Evolutionary conservation across 768 basidiomycete genomes (phyloP), one percentile per base, ranked within the genome.

Genomic region (Leccinum subtestaceum): DNA sequence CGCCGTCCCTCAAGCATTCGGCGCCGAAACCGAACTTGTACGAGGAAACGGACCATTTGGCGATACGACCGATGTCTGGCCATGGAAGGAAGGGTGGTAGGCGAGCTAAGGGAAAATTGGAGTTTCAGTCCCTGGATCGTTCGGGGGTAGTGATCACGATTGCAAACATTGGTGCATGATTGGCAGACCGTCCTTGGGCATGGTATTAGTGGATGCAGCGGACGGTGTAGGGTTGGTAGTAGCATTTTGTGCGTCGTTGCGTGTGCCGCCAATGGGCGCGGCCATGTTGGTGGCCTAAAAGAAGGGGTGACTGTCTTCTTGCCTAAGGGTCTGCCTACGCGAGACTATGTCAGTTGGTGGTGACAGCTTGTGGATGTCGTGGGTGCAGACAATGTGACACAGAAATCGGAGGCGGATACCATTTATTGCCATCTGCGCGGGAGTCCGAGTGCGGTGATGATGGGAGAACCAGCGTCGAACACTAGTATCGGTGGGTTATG

Each of bases 1-100:
- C 90, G 34, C 84, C 84, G 66, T 98, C 95, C 27, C 86, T 81
- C 47, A 98, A 78, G 72, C 95, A 95, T 69, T 97, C 94, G 40
- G 93, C 86, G 8, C 96, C 95, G 71, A 95, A 98, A 1, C 95
- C 95, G 62, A 95, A 97, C 72, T 99, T 99, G 76, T 84, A 93
- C 0, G 91, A 95, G 12, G 95, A 98, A 3, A 98, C 96, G 11
- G 93, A 89, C 97, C 96, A 99, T 65, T 89, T 89, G 47, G 91
- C 97, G 34, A 92, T 83, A 46, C 84, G 80, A 9, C 94, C 94
- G 55, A 99, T 91, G 72, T 93, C 89, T 23, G 90, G 91, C 85
- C 84, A 90, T 0, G 82, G 84, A 7, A 88, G 76, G 52, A 71
- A 59, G 8, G 87, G 87, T 12, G 83, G 77, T 10, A 63, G 74